These are phyloP conservation scores for Tritrichomonas foetus DNA, from an alignment of 208 protist species.

Conservation along the genomic window DNA sequence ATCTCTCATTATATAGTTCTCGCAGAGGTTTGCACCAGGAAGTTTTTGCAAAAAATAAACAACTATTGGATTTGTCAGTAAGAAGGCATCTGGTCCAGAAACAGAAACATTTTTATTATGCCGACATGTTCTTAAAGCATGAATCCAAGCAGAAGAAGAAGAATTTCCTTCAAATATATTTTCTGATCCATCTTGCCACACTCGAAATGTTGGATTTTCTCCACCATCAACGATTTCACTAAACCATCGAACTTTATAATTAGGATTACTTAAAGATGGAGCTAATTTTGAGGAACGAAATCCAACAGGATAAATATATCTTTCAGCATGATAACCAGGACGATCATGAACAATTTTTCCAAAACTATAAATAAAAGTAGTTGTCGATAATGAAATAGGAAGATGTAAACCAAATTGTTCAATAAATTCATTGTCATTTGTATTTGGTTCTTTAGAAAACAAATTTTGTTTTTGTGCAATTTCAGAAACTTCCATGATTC, in stretches of 20 bases:
- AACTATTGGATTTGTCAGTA: background rate
- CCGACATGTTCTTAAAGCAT: too few species aligned
- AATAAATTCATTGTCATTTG: too few species aligned
- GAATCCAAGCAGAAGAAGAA: too few species aligned
- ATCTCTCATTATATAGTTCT: background rate
- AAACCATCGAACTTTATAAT: background rate
- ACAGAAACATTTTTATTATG: background rate
- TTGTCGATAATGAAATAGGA: too few species aligned
- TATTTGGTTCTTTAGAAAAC: too few species aligned
- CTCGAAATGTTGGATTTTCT: background rate
- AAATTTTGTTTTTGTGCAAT: too few species aligned
- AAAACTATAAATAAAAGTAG: background rate
- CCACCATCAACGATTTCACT: conserved; percentile 6
- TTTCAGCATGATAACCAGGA: background rate
- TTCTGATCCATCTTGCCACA: background rate
- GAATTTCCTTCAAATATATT: too few species aligned
- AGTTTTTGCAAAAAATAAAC: background rate
- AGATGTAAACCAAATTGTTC: too few species aligned
- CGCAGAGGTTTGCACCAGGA: background rate
- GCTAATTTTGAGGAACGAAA: background rate
- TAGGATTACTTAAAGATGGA: background rate
- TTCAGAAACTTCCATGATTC: too few species aligned
- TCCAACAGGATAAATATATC: conserved; percentile 27
- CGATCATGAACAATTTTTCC: background rate
- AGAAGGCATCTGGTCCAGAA: background rate